Conservation (phyloP, 2,329 filamentous ascomycete genomes). For the Neopestalotiopsis sp. region DNA sequence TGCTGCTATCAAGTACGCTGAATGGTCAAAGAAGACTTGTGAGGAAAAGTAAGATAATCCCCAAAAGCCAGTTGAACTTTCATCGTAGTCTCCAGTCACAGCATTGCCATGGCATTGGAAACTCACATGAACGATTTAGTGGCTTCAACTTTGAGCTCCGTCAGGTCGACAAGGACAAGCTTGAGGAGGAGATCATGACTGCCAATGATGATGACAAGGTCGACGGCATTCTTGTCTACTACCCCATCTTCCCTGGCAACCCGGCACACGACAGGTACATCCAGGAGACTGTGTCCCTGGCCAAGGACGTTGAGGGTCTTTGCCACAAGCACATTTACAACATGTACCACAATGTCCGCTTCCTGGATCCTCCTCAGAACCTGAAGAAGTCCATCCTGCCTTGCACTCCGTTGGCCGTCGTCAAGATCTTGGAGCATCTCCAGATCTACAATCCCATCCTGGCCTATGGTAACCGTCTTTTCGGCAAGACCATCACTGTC, state of each 20-base stretch:
- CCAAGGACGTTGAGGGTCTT: conserved; percentile 95
- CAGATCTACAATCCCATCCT: conserved; percentile 97
- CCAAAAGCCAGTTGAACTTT: neutral
- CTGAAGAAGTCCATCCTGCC: conserved; percentile 90
- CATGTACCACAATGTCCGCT: conserved; percentile 99
- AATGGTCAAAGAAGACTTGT: conserved; percentile 97
- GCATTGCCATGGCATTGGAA: conserved; percentile 9
- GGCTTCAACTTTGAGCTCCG: conserved; percentile 90
- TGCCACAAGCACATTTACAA: conserved; percentile 96
- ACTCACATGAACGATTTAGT: conserved; percentile 49
- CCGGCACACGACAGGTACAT: conserved; percentile 91
- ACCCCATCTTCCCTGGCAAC: conserved; percentile 87
- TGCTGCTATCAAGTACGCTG: conserved; percentile 89
- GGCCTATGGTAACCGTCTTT: conserved; percentile 89
- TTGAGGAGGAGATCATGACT: conserved; percentile 86
- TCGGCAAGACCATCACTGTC: conserved; percentile 92
- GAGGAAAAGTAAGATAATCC: conserved; percentile 86
- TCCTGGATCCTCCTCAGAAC: conserved; percentile 80
- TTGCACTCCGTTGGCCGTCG: conserved; percentile 92
- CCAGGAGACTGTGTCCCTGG: conserved; percentile 87
- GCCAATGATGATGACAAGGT: conserved; percentile 81
- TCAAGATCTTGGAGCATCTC: conserved; percentile 96
- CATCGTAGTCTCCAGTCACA: neutral
- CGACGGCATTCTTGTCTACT: conserved; percentile 96
- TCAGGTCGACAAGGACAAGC: conserved; percentile 81